Conservation (phyloP, 2,329 filamentous ascomycete species). For the Aspergillus hiratsukae region DNA sequence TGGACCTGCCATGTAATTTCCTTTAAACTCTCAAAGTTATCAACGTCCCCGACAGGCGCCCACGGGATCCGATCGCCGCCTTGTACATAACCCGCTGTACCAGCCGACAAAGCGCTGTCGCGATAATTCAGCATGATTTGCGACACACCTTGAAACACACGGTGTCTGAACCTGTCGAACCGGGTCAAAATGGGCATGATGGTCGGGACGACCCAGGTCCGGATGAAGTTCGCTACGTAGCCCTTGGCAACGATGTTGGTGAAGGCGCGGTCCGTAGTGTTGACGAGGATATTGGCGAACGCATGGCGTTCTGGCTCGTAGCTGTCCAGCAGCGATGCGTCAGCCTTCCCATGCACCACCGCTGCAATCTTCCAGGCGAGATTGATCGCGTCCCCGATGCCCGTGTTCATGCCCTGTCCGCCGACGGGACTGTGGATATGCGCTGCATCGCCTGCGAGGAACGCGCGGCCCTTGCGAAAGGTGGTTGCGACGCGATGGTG, state of each 20-base stretch:
- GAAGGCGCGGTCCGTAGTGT: constrained; percentile 42
- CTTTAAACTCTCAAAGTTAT: constrained; percentile 24
- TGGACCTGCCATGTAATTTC: constrained; percentile 29
- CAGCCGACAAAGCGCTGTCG: constrained; percentile 33
- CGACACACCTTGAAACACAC: constrained; percentile 35
- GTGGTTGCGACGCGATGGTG: constrained; percentile 40
- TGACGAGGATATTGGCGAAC: constrained; percentile 43
- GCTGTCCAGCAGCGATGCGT: constrained; percentile 42
- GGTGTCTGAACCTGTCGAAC: constrained; percentile 15
- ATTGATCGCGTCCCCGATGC: constrained; percentile 52
- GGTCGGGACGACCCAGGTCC: constrained; percentile 38
- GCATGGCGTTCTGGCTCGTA: constrained; percentile 48
- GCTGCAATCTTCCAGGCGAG: constrained; percentile 53
- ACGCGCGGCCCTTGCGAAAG: constrained; percentile 47
- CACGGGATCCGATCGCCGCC: constrained; percentile 47
- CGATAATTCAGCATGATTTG: constrained; percentile 45
- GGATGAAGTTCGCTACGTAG: constrained; percentile 39
- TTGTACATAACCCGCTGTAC: constrained; percentile 33
- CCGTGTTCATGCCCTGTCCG: constrained; percentile 57
- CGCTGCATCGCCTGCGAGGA: constrained; percentile 55
- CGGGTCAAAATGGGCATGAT: constrained; percentile 23
- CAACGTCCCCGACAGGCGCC: constrained; percentile 17
- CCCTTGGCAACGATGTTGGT: constrained; percentile 34
- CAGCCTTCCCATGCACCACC: constrained; percentile 38
- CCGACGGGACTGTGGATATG: constrained; percentile 55